Evolutionary conservation across 208 protist genomes (phyloP).

Genomic region (Jaenimonas drosophilae): DNA sequence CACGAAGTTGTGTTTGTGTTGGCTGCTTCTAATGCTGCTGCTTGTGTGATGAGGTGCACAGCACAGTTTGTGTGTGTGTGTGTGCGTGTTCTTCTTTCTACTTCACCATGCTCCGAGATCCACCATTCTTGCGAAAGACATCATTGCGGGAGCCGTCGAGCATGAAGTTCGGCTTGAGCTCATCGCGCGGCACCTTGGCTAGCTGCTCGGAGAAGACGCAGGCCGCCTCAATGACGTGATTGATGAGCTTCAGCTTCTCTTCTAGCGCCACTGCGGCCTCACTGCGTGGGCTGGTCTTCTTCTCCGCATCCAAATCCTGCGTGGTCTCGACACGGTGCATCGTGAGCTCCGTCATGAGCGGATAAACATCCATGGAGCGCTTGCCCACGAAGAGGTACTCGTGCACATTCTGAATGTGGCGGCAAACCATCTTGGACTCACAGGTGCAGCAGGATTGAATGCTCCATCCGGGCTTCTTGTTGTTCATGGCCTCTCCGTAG

Average conservation of each 20-base stretch:
- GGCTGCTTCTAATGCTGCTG: too few species aligned
- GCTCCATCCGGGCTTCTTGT: conserved; percentile 27
- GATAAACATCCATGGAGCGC: conserved; percentile 53
- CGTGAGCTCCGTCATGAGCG: conserved; percentile 56
- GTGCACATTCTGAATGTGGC: conserved; percentile 83
- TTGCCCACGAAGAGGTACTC: conserved; percentile 79
- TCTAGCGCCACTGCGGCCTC: too few species aligned
- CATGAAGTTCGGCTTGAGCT: conserved; percentile 67
- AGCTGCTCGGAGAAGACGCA: conserved; percentile 57
- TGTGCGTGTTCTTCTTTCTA: too few species aligned
- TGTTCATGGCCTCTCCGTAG: conserved; percentile 50
- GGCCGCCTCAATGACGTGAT: conserved; percentile 49
- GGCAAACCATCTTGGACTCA: conserved; percentile 54
- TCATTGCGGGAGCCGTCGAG: conserved; percentile 35
- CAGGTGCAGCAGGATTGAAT: conserved; percentile 75
- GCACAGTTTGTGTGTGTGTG: too few species aligned
- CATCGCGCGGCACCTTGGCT: conserved; percentile 33
- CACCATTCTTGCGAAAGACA: conserved; percentile 20
- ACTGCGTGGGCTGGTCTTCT: conserved; percentile 12
- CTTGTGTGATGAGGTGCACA: too few species aligned
- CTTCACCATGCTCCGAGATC: conserved; percentile 15
- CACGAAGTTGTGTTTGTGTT: too few species aligned
- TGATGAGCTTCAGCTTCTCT: conserved; percentile 19
- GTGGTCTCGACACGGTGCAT: conserved; percentile 52
- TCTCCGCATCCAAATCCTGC: conserved; percentile 21